Evolutionary conservation across 2,329 filamentous ascomycete species (phyloP).

Genomic region (Cadophora gregata): DNA sequence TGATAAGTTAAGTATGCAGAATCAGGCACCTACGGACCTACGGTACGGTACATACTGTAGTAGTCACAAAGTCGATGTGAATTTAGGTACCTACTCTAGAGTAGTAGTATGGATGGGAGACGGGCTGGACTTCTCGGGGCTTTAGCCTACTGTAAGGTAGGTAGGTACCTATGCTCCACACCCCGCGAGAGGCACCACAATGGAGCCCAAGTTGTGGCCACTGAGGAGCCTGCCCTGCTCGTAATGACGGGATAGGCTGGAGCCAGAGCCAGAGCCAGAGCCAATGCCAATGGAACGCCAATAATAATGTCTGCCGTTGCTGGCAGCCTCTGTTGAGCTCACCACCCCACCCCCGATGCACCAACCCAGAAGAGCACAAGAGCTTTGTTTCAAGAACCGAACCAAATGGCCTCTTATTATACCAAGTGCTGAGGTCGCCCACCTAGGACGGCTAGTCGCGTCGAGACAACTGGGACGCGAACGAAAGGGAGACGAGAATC

Average conservation of each 20-base stretch:
- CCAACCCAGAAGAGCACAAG: slow-evolving; percentile 17
- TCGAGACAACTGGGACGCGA: background rate
- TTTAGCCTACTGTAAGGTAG: slow-evolving; percentile 15
- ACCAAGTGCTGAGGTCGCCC: background rate
- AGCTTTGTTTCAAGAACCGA: slow-evolving; percentile 11
- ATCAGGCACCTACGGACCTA: too few relatives aligned
- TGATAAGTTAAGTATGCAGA: too few relatives aligned
- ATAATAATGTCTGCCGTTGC: slow-evolving; percentile 2
- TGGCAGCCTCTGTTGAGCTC: slow-evolving; percentile 2
- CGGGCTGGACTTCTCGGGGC: background rate
- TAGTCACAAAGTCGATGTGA: too few relatives aligned
- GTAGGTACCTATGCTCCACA: too few relatives aligned
- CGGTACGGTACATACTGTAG: too few relatives aligned
- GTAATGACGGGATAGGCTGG: background rate
- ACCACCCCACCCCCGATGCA: too few relatives aligned
- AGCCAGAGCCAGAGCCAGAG: too few relatives aligned
- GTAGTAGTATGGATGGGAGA: too few relatives aligned
- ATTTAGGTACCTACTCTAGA: too few relatives aligned
- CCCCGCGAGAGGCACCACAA: background rate
- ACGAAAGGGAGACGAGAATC: background rate
- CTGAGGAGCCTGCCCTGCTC: background rate
- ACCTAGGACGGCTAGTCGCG: slow-evolving; percentile 9
- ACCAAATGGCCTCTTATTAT: slow-evolving; percentile 5
- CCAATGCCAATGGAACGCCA: too few relatives aligned
- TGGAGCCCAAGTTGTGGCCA: background rate